Conservation (phyloP, 2,329 filamentous ascomycete genomes). For the Mycosphaerelloides madeirae region DNA sequence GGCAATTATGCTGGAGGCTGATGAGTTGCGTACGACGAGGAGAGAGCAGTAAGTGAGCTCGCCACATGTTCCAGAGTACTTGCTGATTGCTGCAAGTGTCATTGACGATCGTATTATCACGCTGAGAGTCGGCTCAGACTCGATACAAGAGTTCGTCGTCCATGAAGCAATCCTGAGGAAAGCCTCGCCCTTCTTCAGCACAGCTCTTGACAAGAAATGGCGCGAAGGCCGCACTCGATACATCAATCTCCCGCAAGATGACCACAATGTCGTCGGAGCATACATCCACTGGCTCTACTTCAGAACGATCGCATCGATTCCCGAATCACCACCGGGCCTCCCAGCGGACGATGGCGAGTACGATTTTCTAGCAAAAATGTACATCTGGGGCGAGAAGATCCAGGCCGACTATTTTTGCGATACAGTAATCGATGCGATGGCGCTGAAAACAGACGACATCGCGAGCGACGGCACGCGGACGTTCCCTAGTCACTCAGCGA, state of each 20-base stretch:
- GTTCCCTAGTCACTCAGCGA: slow-evolving; percentile 17
- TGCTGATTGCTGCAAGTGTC: slow-evolving; percentile 9
- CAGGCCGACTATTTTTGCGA: slow-evolving; percentile 18
- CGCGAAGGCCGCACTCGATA: slow-evolving; percentile 13
- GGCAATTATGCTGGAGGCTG: slow-evolving; percentile 2
- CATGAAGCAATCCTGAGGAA: slow-evolving; percentile 17
- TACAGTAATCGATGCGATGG: slow-evolving; percentile 20
- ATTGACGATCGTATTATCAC: slow-evolving; percentile 17
- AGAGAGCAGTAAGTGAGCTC: slow-evolving; percentile 7
- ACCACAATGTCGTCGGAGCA: slow-evolving; percentile 12
- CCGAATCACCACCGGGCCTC: slow-evolving; percentile 14
- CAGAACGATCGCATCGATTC: slow-evolving; percentile 16
- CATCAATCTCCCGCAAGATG: slow-evolving; percentile 16
- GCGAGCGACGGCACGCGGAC: slow-evolving; percentile 15
- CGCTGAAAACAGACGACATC: slow-evolving; percentile 17
- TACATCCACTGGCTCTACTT: slow-evolving; percentile 23
- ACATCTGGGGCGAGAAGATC: slow-evolving; percentile 20
- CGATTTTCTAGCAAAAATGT: slow-evolving; percentile 14
- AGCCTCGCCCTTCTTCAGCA: slow-evolving; percentile 16
- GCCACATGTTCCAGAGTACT: background rate
- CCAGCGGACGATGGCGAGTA: slow-evolving; percentile 22
- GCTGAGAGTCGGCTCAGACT: slow-evolving; percentile 6
- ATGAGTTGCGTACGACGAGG: slow-evolving; percentile 11
- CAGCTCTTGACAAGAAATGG: slow-evolving; percentile 20
- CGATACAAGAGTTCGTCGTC: slow-evolving; percentile 13